Percentiles rank a stretch among this genome's conserved stretches.
These are phyloP conservation scores for Beauveria sp. DNA, from an alignment of 2,329 filamentous ascomycete species.

Conservation along the genomic window DNA sequence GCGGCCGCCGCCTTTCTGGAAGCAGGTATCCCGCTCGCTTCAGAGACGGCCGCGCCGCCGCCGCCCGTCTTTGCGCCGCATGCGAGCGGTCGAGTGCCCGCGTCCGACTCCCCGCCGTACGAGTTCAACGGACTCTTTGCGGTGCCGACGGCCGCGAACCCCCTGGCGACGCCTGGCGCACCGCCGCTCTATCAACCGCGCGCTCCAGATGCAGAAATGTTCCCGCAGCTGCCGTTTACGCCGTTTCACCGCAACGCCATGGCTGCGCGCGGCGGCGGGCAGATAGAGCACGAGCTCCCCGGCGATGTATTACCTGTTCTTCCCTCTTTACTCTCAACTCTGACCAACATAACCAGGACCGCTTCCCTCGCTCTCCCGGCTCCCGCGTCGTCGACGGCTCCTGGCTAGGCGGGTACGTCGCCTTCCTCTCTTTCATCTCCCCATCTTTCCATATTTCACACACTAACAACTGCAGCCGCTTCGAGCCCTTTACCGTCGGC, in stretches of 20 bases:
- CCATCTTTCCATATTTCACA: neutral
- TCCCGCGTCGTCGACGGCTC: slow-evolving; percentile 7
- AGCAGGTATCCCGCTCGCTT: neutral
- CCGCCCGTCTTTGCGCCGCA: neutral
- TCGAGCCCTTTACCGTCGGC: slow-evolving; percentile 10
- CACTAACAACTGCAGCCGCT: neutral
- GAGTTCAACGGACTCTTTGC: slow-evolving; percentile 2
- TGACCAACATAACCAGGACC: neutral
- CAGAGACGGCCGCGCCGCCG: neutral
- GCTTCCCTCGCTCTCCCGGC: neutral
- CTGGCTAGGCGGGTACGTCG: slow-evolving; percentile 2
- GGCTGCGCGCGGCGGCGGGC: neutral
- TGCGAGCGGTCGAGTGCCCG: neutral
- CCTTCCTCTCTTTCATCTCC: neutral
- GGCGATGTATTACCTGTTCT: neutral
- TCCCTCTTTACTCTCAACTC: neutral
- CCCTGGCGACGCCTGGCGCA: neutral
- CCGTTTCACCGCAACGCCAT: slow-evolving; percentile 6
- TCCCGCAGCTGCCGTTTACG: slow-evolving; percentile 3
- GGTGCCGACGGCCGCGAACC: neutral
- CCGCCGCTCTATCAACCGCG: slow-evolving; percentile 4
- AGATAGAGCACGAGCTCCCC: neutral
- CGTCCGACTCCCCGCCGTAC: slow-evolving; percentile 3
- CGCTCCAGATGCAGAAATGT: neutral
- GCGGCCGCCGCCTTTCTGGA: neutral